A percentile compares a stretch with the other conserved stretches of the same genome.
These are phyloP conservation scores for Halophytophthora batemanensis DNA, from an alignment of 352 stramenopile genomes.

Conservation along the genomic window DNA sequence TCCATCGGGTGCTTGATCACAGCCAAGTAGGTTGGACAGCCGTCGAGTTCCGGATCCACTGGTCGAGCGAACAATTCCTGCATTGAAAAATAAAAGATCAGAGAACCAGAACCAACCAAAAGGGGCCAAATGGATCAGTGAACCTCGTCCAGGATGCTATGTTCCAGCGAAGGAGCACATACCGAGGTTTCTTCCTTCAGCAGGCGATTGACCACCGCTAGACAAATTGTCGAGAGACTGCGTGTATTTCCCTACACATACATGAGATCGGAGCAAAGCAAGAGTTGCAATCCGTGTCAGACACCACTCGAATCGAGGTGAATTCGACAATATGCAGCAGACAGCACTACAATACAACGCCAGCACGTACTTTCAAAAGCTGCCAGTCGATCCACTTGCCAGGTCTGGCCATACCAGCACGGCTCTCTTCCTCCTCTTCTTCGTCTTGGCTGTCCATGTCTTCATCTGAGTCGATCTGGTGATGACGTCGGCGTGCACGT, in stretches of 20 bases:
- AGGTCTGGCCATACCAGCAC: conserved; percentile 4
- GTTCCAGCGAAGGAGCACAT: conserved; percentile 5
- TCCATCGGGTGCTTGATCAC: conserved; percentile 86
- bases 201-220: conserved; percentile 54
- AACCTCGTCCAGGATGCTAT: background rate
- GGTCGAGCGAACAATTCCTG: conserved; percentile 83
- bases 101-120: conserved; percentile 4
- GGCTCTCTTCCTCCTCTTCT: conserved; percentile 26
- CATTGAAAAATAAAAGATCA: conserved; percentile 2
- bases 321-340: background rate
- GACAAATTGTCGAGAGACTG: conserved; percentile 52
- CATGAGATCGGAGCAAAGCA: conserved; percentile 1
- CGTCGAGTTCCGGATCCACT: conserved; percentile 77
- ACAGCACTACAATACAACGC: background rate
- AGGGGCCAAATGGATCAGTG: conserved; percentile 1
- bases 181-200: conserved; percentile 78
- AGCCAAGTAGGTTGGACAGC: conserved; percentile 81
- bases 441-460: conserved; percentile 36
- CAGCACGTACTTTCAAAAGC: conserved; percentile 35
- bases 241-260: conserved; percentile 22
- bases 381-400: conserved; percentile 78
- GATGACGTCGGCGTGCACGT: conserved; percentile 54
- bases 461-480: conserved; percentile 36
- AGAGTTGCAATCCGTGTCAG: background rate
- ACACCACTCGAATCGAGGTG: no score